A percentile compares a stretch with the other conserved stretches of the same genome.
These are phyloP conservation scores for Coleophoma eucalyptorum DNA, from an alignment of 2,329 filamentous ascomycete species.

Conservation along the genomic window DNA sequence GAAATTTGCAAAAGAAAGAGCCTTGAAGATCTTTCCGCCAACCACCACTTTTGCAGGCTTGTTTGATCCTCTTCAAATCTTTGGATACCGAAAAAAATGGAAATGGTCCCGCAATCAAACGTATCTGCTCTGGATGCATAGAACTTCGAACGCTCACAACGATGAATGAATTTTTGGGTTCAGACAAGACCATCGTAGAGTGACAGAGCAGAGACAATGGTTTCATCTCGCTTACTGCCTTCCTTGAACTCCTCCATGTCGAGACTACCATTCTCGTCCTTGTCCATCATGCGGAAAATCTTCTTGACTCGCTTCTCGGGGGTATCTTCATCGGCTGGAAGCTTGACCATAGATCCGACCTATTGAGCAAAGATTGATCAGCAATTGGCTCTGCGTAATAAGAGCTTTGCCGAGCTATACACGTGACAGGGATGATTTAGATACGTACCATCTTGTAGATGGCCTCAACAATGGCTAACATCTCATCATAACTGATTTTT, in stretches of 20 bases:
- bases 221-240: slow-evolving; percentile 97
- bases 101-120: too few species aligned
- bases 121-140: too few species aligned
- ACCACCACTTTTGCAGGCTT: too few species aligned
- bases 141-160: too few species aligned
- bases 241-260: slow-evolving; percentile 99
- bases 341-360: slow-evolving; percentile 98
- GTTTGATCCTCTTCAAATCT: too few species aligned
- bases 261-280: slow-evolving; percentile 96
- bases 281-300: slow-evolving; percentile 99
- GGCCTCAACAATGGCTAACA: slow-evolving; percentile 97
- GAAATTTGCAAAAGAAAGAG: too few species aligned
- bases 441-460: slow-evolving; percentile 95
- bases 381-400: slow-evolving; percentile 4
- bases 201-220: slow-evolving; percentile 94
- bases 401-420: background rate
- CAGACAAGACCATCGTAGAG: slow-evolving; percentile 94
- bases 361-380: slow-evolving; percentile 30
- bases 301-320: slow-evolving; percentile 97
- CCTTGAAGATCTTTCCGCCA: too few species aligned
- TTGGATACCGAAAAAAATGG: too few species aligned
- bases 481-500: slow-evolving; percentile 98
- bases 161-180: slow-evolving; percentile 1
- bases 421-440: background rate
- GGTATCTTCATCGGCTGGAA: slow-evolving; percentile 97